A percentile compares a stretch with the other conserved stretches of the same genome.
phyloP scores from a whole-genome alignment of 768 basidiomycete genomes.

The Boletellus ananas region DNA sequence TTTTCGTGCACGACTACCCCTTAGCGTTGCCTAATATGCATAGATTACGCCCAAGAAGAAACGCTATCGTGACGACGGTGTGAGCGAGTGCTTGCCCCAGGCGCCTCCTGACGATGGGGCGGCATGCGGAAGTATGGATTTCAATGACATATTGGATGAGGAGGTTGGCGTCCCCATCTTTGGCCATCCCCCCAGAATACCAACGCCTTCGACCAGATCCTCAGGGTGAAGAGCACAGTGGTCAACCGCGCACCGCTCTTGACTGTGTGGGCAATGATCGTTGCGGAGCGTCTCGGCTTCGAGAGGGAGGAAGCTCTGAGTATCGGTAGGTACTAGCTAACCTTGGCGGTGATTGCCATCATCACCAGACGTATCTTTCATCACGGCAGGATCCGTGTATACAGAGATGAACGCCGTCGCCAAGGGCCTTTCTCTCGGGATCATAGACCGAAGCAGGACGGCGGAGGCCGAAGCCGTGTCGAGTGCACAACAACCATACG shows the following conservation, averaged over 20 bases:
- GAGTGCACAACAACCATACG: constrained; percentile 72
- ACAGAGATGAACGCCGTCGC: constrained; percentile 89
- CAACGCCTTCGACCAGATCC: constrained; percentile 39
- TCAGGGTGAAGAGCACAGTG: constrained; percentile 58
- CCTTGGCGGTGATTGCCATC: neutral
- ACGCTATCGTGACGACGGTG: constrained; percentile 37
- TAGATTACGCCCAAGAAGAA: constrained; percentile 55
- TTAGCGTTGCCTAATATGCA: constrained; percentile 1
- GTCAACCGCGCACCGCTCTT: constrained; percentile 93
- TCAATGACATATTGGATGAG: constrained; percentile 71
- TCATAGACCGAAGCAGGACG: constrained; percentile 56
- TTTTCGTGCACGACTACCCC: neutral
- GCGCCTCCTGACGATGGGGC: constrained; percentile 48
- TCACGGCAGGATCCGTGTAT: constrained; percentile 72
- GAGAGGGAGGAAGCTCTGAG: constrained; percentile 85
- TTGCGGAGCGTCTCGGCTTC: constrained; percentile 86
- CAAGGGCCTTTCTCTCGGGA: constrained; percentile 81
- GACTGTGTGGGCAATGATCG: constrained; percentile 88
- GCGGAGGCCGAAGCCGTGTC: constrained; percentile 51
- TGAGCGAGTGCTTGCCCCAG: constrained; percentile 58
- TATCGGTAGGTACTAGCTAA: constrained; percentile 57
- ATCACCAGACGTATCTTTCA: neutral
- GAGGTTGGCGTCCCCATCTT: constrained; percentile 40
- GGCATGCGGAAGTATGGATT: constrained; percentile 55
- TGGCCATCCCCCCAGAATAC: neutral